Evolutionary conservation across 805 yeast genomes (phyloP), one percentile per base, ranked within the genome.

Genomic region (Yarrowia phangngaensis): DNA sequence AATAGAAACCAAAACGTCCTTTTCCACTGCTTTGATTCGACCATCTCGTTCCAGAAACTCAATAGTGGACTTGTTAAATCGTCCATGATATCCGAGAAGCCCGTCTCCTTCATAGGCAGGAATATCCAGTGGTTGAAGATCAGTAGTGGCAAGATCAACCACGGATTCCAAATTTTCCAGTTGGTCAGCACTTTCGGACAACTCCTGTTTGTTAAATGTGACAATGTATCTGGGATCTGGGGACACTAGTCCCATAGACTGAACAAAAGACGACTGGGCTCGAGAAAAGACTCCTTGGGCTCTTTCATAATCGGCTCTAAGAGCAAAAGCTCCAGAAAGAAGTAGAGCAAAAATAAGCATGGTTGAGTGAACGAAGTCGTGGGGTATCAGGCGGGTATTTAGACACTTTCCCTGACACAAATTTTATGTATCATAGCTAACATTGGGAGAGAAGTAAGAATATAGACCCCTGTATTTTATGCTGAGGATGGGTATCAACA

Each of bases 61-160:
- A 13, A 41, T 27, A 6, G 48, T 29, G 20, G 34, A 20, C 8
- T 20, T 29, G 29, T 41, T 35, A 41, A 41, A 41, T 8, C 28
- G 20, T 6, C 35, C 48, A 22, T 29, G 35, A 29, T 41, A 45
- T 55, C 64, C 57, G 2, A 38, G 15, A 11, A 38, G 16, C 6
- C 45, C 45, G 9, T 27, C 45, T 38, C 45, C 45, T 19, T 38
- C 32, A 19, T 38, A 38, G 7, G 45, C 45, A 17, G 45, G 45
- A 13, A 38, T 38, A 6, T 38, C 45, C 19, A 38, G 45, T 12
- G 45, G 45, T 6, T 38, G 32, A 23, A 38, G 27, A 19, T 38
- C 45, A 2, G 45, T 28, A 4, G 19, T 19, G 5, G 45, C 20
- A 23, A 38, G 5, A 19, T 38, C 45, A 12, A 38, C 45, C 2